Base-by-base conservation (phyloP, 352 stramenopile species). In the Pythium chondricola region DNA sequence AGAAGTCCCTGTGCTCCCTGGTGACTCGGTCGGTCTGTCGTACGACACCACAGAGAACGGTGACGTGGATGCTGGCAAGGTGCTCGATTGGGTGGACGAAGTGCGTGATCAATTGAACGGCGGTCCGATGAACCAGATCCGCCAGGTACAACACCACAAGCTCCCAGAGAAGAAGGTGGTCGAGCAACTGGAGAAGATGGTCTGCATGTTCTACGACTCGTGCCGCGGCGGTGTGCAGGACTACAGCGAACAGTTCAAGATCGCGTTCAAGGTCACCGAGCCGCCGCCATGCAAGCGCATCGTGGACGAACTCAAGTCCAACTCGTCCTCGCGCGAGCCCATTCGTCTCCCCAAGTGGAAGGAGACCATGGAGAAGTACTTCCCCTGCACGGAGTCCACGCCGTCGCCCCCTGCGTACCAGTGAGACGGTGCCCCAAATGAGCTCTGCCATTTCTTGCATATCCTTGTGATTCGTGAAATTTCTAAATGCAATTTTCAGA, bases 151-250 rank as follows among this genome's bases (percentile, higher is more conserved):
- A 43, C 3, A 29, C 16, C 9, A 31, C 7, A n/a, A 16, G 3
- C 25, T 50, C n/a, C 35, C 52, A n/a, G 40, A 55, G 13, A 45
- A 44, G 11, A 33, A 59, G 21, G 6, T 37, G 0, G 26, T 33
- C 3, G 35, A 48, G 2, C 53, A 74, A 51, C 47, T 67, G 16
- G 60, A 74, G 55, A 63, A 56, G 35, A 74, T 78, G 67, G 31
- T 68, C 31, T 78, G 67, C 36, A 36, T 73, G 33, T 74, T 69
- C 31, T 59, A 73, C 38, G 56, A 75, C 44, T 38, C 64, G 49
- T 74, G 63, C 27, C 59, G 54, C 18, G 65, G 65, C 22, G 65
- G 68, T 7, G 50, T 65, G 11, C 30, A 24, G 20, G 69, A 79
- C 48, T 79, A 74, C 63, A 63, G 46, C 0, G 58, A 68, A 1